These are phyloP conservation scores for Diversispora eburnea DNA, from an alignment of 192 early-diverging fungal species.

Conservation along the genomic window DNA sequence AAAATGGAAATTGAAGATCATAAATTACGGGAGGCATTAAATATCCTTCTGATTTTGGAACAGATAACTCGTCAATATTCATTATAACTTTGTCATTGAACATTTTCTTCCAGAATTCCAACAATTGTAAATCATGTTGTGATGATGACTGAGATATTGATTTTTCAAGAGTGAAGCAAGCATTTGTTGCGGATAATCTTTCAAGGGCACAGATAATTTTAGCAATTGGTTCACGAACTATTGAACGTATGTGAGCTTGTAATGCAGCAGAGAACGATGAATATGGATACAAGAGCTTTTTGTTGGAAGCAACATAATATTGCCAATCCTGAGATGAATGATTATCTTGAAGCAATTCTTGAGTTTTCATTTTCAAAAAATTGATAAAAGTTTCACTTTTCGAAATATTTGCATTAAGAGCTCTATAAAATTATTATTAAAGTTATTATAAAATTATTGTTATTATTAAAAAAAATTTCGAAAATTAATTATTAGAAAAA, in stretches of 20 bases:
- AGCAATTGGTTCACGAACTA: slow-evolving; percentile 27
- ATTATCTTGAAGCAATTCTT: slow-evolving; percentile 18
- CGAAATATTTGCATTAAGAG: slow-evolving; percentile 5
- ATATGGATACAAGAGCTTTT: slow-evolving; percentile 20
- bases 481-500: not conserved
- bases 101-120: slow-evolving; percentile 24
- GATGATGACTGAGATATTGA: not conserved
- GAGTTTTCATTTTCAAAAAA: not conserved
- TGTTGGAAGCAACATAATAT: slow-evolving; percentile 26
- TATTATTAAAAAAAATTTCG: not conserved
- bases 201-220: slow-evolving; percentile 25
- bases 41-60: slow-evolving; percentile 25
- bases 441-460: too few species aligned
- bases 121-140: not conserved
- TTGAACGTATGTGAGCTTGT: slow-evolving; percentile 15
- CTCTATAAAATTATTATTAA: not conserved
- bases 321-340: slow-evolving; percentile 12
- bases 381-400: slow-evolving; percentile 3
- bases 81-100: slow-evolving; percentile 20
- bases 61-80: slow-evolving; percentile 10
- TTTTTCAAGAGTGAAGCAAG: slow-evolving; percentile 13
- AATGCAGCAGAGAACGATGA: slow-evolving; percentile 25
- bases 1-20: slow-evolving; percentile 30
- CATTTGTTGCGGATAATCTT: not conserved
- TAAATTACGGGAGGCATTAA: slow-evolving; percentile 4